Conservation (phyloP, 2,329 filamentous ascomycete species). For the Fusarium temperatum region DNA sequence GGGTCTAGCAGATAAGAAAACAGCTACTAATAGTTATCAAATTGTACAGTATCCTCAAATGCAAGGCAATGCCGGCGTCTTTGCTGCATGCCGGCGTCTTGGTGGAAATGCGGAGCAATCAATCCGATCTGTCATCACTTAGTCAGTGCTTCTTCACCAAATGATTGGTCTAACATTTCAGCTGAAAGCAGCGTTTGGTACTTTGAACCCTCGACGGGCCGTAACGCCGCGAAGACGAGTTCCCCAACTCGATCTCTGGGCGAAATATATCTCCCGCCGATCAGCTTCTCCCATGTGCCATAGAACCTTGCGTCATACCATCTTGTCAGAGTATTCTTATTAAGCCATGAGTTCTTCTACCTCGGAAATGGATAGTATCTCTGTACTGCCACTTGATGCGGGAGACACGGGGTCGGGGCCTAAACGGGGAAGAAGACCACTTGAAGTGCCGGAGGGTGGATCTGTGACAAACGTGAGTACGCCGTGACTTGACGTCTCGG, state of each 20-base stretch:
- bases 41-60: accelerated
- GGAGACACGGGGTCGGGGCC: neutral
- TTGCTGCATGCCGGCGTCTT: neutral
- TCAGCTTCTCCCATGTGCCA: neutral
- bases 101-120: neutral
- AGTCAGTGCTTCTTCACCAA: neutral
- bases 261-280: neutral
- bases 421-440: neutral
- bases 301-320: neutral
- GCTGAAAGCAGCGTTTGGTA: neutral
- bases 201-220: neutral
- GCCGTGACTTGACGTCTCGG: neutral
- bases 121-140: neutral
- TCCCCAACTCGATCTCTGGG: neutral
- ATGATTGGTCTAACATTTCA: neutral
- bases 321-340: neutral
- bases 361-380: neutral
- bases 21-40: accelerated
- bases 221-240: neutral
- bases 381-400: neutral
- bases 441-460: neutral
- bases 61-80: neutral
- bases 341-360: neutral
- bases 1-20: neutral
- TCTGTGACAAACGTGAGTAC: neutral